Conservation (phyloP, 805 yeast genomes). For the Wickerhamiella spandovensis region DNA sequence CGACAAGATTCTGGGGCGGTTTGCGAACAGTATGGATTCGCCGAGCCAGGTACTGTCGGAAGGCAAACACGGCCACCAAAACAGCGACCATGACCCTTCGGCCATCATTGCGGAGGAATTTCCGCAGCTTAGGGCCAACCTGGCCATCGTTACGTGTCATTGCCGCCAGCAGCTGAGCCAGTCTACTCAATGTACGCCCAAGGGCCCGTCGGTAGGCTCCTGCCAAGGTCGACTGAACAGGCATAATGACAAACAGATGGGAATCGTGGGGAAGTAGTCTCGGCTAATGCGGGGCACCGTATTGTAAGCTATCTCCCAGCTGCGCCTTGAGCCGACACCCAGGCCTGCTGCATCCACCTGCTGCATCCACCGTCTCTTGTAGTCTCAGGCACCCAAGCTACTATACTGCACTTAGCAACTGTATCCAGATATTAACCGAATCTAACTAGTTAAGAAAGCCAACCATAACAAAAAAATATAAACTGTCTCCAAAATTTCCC, state of each 20-base stretch:
- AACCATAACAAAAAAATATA: too few relatives aligned
- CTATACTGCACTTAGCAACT: too few relatives aligned
- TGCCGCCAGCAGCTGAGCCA: not conserved
- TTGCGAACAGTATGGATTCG: not conserved
- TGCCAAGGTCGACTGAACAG: not conserved
- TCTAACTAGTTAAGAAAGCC: too few relatives aligned
- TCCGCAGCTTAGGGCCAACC: not conserved
- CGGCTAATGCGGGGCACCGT: not conserved
- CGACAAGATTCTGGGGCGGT: not conserved
- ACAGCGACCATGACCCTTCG: not conserved
- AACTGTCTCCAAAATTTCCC: not conserved
- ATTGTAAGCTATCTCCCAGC: too few relatives aligned
- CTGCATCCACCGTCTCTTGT: too few relatives aligned
- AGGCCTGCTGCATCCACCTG: too few relatives aligned
- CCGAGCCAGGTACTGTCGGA: not conserved
- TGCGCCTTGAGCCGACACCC: too few relatives aligned
- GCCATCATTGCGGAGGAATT: not conserved
- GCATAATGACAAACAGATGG: not conserved
- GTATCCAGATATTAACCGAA: too few relatives aligned
- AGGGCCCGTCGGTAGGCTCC: not conserved
- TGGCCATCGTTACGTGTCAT: not conserved
- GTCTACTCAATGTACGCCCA: not conserved
- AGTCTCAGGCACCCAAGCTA: too few relatives aligned
- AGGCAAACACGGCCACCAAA: not conserved
- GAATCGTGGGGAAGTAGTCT: not conserved